A percentile compares a stretch with the other conserved stretches of the same genome.
Conservation (phyloP, 345 rosid species). For the Murraya koenigii region DNA sequence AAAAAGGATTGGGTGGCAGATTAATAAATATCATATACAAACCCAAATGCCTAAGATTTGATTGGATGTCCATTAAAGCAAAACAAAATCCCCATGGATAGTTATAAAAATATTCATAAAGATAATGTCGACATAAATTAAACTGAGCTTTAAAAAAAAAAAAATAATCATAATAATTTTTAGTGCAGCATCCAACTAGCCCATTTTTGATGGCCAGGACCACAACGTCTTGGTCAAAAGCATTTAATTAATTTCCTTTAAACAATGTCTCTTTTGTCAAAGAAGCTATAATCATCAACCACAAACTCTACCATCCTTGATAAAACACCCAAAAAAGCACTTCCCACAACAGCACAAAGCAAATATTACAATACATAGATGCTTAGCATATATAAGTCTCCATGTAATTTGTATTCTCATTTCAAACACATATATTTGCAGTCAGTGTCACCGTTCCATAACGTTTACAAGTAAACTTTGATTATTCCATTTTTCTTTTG, state of each 20-base stretch:
- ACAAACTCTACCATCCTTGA: neutral
- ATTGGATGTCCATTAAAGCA: neutral
- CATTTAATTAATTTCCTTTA: neutral
- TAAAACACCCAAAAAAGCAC: neutral
- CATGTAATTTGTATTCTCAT: neutral
- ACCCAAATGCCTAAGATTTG: neutral
- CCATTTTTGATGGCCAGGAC: neutral
- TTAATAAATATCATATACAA: neutral
- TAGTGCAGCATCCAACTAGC: neutral
- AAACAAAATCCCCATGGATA: neutral
- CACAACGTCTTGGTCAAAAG: neutral
- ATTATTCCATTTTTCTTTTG: neutral
- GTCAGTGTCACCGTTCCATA: neutral
- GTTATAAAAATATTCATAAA: neutral
- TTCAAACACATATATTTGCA: neutral
- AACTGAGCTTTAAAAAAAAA: neutral
- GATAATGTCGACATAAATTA: neutral
- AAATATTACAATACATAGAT: neutral
- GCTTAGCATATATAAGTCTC: too few relatives aligned
- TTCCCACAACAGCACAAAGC: neutral
- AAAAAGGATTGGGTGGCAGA: neutral
- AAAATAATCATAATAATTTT: neutral
- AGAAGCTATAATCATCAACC: neutral
- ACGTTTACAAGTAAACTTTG: neutral
- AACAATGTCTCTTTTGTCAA: slow-evolving; percentile 5